phyloP scores from a whole-genome alignment of 2,329 filamentous ascomycete genomes.

The Cladobotryum mycophilum region DNA sequence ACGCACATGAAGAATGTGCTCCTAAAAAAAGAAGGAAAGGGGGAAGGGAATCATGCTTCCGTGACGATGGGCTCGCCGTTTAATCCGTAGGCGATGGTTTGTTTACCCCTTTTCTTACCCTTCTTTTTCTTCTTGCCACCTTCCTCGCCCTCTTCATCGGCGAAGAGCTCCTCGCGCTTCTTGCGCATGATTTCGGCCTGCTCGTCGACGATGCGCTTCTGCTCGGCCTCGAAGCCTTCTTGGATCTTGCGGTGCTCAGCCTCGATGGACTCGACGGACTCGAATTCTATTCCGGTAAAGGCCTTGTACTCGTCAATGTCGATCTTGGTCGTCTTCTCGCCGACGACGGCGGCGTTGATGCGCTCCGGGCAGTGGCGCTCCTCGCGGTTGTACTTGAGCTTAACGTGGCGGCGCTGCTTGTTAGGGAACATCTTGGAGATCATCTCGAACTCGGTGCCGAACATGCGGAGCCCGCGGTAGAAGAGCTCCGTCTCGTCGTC shows the following conservation, averaged over 20 bases:
- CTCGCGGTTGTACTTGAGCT: conserved; percentile 77
- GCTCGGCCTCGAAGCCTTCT: conserved; percentile 40
- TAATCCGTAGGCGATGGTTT: conserved; percentile 29
- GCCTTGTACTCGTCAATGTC: conserved; percentile 55
- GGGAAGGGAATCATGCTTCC: conserved; percentile 13
- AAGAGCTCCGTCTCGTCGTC: conserved; percentile 67
- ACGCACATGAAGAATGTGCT: no score
- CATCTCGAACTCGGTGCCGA: conserved; percentile 78
- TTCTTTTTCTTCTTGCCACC: conserved; percentile 27
- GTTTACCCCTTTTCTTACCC: conserved; percentile 25
- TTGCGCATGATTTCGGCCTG: conserved; percentile 41
- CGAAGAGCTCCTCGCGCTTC: conserved; percentile 45
- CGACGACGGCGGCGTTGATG: conserved; percentile 58
- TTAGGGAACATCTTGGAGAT: conserved; percentile 70
- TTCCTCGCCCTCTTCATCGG: conserved; percentile 29
- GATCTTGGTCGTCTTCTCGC: conserved; percentile 51
- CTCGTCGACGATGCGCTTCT: conserved; percentile 38
- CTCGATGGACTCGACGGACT: conserved; percentile 49
- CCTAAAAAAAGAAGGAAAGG: no score
- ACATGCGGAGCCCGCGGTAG: conserved; percentile 67
- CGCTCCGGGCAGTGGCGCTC: conserved; percentile 59
- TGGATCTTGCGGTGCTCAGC: conserved; percentile 46
- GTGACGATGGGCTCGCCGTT: conserved; percentile 31
- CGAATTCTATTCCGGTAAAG: conserved; percentile 47
- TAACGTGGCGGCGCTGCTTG: conserved; percentile 66